Conservation (phyloP, 345 rosid genomes). For the Gossypium stocksii region DNA sequence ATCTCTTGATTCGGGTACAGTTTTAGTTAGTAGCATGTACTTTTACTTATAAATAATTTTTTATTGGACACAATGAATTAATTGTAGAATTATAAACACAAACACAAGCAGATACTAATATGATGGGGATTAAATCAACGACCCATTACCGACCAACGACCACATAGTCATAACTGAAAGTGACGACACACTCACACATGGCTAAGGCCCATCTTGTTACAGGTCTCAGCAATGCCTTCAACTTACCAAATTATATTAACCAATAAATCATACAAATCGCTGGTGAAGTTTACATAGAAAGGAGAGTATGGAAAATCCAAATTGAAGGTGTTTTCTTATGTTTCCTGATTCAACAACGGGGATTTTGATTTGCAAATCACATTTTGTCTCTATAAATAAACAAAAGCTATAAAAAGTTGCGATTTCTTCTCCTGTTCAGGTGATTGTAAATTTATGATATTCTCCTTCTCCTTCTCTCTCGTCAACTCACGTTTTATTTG, state of each 20-base stretch:
- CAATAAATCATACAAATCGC: neutral
- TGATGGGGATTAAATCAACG: neutral
- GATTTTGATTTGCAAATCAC: slow-evolving; percentile 21
- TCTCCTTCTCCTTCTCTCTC: neutral
- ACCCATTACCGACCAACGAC: slow-evolving; percentile 1
- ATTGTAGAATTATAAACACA: no score
- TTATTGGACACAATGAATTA: no score
- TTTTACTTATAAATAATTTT: no score
- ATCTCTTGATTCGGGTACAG: no score
- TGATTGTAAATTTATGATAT: neutral
- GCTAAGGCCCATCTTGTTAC: no score
- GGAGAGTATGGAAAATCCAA: no score
- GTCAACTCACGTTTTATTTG: neutral
- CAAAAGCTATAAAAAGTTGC: neutral
- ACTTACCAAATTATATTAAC: neutral
- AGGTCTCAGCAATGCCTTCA: no score
- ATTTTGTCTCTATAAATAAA: slow-evolving; percentile 36
- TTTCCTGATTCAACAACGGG: slow-evolving; percentile 33
- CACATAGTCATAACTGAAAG: slow-evolving; percentile 28
- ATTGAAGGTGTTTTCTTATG: neutral
- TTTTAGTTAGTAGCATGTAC: no score
- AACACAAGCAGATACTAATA: no score
- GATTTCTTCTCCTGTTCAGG: slow-evolving; percentile 17
- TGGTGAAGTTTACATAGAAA: neutral
- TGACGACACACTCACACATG: slow-evolving; percentile 20